Percentiles rank a stretch among this genome's conserved stretches.
phyloP scores from a whole-genome alignment of 768 basidiomycete genomes.

The Scleroderma bovista region DNA sequence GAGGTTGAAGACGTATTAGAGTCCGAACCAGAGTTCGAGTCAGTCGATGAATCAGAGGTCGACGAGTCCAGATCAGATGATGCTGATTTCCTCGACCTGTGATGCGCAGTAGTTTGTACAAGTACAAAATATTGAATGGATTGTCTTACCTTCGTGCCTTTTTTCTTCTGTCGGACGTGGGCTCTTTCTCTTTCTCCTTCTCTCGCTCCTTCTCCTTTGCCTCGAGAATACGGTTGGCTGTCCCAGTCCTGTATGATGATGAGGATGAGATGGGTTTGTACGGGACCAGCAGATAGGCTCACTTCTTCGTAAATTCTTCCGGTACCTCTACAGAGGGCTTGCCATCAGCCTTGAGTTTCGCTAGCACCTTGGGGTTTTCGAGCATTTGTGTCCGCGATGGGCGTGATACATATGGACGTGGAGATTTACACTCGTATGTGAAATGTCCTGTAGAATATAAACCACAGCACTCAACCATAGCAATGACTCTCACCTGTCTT shows the following conservation, averaged over 20 bases:
- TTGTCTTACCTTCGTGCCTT: slow-evolving; percentile 35
- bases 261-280: slow-evolving; percentile 1
- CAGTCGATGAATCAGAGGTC: slow-evolving; percentile 16
- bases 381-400: slow-evolving; percentile 85
- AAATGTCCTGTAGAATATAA: slow-evolving; percentile 62
- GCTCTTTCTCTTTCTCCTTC: slow-evolving; percentile 35
- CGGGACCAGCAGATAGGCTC: slow-evolving; percentile 19
- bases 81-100: slow-evolving; percentile 30
- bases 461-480: background rate
- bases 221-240: slow-evolving; percentile 81
- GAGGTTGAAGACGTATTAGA: slow-evolving; percentile 31
- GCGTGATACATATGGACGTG: slow-evolving; percentile 79
- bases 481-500: slow-evolving; percentile 43
- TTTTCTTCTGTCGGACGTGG: slow-evolving; percentile 27
- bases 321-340: slow-evolving; percentile 81
- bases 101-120: background rate
- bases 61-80: slow-evolving; percentile 24
- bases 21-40: slow-evolving; percentile 35
- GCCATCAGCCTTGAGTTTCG: slow-evolving; percentile 64
- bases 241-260: slow-evolving; percentile 49
- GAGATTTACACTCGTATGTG: slow-evolving; percentile 83
- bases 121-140: slow-evolving; percentile 8
- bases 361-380: slow-evolving; percentile 64
- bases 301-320: slow-evolving; percentile 87
- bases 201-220: slow-evolving; percentile 74